These are phyloP conservation scores for Rhodotorula sphaerocarpa DNA, from an alignment of 768 basidiomycete genomes.

Conservation along the genomic window DNA sequence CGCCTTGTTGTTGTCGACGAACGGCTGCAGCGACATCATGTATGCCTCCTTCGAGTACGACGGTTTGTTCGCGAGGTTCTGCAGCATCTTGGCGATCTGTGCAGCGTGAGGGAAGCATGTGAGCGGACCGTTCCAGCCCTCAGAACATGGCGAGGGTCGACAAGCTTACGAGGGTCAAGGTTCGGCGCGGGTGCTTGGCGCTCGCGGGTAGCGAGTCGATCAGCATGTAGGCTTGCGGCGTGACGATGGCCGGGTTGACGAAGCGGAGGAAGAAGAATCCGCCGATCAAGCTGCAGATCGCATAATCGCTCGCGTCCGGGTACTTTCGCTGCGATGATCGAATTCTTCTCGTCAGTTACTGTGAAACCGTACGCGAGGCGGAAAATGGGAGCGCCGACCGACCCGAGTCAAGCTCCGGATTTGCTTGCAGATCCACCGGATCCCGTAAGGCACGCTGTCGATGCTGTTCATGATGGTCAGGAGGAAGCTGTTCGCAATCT, in stretches of 20 bases:
- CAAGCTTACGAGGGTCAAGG: conserved; percentile 66
- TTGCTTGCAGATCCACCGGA: conserved; percentile 99
- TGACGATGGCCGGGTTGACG: conserved; percentile 98
- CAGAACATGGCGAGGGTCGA: neutral
- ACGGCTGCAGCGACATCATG: conserved; percentile 97
- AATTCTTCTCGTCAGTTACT: neutral
- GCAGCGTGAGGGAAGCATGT: neutral
- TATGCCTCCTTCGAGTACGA: conserved; percentile 96
- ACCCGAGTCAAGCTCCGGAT: conserved; percentile 93
- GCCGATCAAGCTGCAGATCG: conserved; percentile 95
- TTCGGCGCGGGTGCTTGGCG: conserved; percentile 93
- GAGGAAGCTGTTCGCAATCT: conserved; percentile 96
- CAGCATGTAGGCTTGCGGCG: conserved; percentile 98
- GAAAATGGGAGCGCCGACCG: conserved; percentile 24
- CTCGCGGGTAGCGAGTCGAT: conserved; percentile 77
- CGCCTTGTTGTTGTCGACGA: conserved; percentile 96
- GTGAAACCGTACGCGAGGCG: conserved; percentile 39
- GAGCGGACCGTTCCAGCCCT: neutral
- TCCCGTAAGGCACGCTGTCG: conserved; percentile 98
- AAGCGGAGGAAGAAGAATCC: conserved; percentile 99
- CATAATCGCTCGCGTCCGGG: conserved; percentile 95
- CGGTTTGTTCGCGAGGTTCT: conserved; percentile 97
- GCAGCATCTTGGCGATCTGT: conserved; percentile 98
- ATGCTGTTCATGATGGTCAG: conserved; percentile 96
- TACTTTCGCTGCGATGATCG: conserved; percentile 70